Evolutionary conservation across 139 green algal species (phyloP), one percentile per base, ranked within the genome.

Genomic region (Chlorella sp.): DNA sequence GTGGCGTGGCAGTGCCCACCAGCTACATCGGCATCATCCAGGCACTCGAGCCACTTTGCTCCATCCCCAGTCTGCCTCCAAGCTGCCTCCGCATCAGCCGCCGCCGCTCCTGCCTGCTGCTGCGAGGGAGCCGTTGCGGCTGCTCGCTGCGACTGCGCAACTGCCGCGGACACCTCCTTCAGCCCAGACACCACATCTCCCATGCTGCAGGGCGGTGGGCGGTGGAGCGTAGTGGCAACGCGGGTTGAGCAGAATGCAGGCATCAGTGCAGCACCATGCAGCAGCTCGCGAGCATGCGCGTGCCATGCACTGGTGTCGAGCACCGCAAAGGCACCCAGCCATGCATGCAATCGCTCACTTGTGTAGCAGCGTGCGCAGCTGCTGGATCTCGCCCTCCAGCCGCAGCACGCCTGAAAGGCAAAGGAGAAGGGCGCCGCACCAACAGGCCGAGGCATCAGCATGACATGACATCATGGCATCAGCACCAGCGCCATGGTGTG

Each of bases 21-120:
- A 2, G 85, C 86, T 67, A 88, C 64, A 22, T 91, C 88, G 14
- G 85, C 38, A 17, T 91, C 85, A 32, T 89, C 85, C 58, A 91
- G 40, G 4, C 73, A 70, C 17, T 88, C 84, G 6, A 70, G 58
- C 87, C 87, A 90, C 51, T 82, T 83, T 34, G 72, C 38, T 20
- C 87, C 84, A 26, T 90, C 87, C 1, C 79, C 62, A 14, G 41
- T 77, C 19, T 65, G 65, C 13, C 69, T 44, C 87, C 84, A 89
- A 1, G 75, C 79, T 13, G 79, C 70, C 54, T 85, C 84, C 28
- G 38, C 76, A 4, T 72, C 76, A 14, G 11, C 36, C 51, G 22
- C n/a, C n/a, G 48, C 65, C 28, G 38, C 34, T 34, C 74, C 34
- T n/a, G 28, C 62, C 43, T 40, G 43, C 65, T n/a, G 36, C 76